phyloP scores from a whole-genome alignment of 2,329 filamentous ascomycete genomes.

The Trichoderma sp. region DNA sequence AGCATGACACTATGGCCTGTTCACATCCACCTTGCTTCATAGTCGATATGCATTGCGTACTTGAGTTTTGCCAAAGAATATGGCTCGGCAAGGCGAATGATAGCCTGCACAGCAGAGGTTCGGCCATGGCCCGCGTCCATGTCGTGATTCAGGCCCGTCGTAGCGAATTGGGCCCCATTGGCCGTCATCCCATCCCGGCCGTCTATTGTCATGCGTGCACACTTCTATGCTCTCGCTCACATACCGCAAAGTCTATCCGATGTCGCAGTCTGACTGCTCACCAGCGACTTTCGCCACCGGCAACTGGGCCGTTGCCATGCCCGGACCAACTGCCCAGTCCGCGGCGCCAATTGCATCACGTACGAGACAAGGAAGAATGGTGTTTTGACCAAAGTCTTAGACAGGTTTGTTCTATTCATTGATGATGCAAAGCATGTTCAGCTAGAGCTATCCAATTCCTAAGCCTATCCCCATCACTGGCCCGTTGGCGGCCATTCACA shows the following conservation, averaged over 20 bases:
- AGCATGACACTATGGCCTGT: not conserved
- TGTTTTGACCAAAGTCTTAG: constrained; percentile 21
- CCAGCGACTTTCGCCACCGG: constrained; percentile 8
- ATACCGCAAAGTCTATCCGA: constrained; percentile 14
- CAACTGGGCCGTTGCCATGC: not conserved
- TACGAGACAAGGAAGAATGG: not conserved
- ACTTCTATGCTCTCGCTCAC: not conserved
- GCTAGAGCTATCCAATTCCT: constrained; percentile 22
- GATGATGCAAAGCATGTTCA: constrained; percentile 14
- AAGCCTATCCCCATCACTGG: not conserved
- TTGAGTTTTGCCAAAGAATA: not conserved
- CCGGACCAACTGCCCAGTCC: not conserved
- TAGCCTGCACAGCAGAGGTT: not conserved
- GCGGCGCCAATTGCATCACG: constrained; percentile 2
- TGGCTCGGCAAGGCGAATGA: not conserved
- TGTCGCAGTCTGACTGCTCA: constrained; percentile 10
- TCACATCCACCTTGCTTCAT: not conserved
- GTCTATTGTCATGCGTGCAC: not conserved
- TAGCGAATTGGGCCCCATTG: not conserved
- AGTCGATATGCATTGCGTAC: not conserved
- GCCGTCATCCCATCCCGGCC: not conserved
- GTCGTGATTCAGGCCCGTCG: not conserved
- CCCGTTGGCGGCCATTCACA: not conserved
- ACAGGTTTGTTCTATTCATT: constrained; percentile 24
- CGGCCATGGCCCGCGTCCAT: not conserved